phyloP scores from a whole-genome alignment of 2,329 filamentous ascomycete species.

The Dactylellina haptotyla region DNA sequence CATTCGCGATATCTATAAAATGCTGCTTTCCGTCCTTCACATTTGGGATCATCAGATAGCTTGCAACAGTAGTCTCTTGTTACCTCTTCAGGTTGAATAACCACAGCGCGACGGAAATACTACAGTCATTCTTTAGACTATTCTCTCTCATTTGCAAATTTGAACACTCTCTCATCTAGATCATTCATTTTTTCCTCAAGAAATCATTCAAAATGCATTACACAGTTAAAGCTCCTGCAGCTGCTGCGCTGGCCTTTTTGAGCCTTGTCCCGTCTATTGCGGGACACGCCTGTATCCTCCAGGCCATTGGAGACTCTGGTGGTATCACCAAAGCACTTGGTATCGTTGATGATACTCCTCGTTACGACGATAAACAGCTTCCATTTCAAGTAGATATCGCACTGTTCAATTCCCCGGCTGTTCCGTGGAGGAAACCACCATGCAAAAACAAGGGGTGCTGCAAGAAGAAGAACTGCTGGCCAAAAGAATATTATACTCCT shows the following conservation, averaged over 20 bases:
- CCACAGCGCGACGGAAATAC: background rate
- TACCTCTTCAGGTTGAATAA: background rate
- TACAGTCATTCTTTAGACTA: background rate
- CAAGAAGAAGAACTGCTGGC: background rate
- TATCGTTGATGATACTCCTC: background rate
- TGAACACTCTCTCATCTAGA: background rate
- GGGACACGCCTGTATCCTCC: background rate
- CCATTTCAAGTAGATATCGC: conserved; percentile 1
- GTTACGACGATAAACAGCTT: background rate
- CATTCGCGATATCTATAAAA: too few species aligned
- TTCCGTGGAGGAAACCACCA: conserved; percentile 6
- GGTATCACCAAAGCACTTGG: background rate
- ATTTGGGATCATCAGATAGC: too few species aligned
- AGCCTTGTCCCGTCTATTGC: background rate
- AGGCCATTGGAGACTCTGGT: background rate
- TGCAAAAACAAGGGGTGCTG: conserved; percentile 6
- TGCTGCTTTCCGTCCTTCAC: too few species aligned
- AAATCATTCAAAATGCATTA: background rate
- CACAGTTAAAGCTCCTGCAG: background rate
- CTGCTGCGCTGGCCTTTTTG: background rate
- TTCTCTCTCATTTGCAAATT: background rate
- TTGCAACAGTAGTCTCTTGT: background rate
- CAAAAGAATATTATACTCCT: conserved; percentile 1
- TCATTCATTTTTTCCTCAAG: background rate
- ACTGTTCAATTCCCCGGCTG: background rate